Conservation (phyloP, 371 early-diverging fungal species). For the Apophysomyces variabilis region DNA sequence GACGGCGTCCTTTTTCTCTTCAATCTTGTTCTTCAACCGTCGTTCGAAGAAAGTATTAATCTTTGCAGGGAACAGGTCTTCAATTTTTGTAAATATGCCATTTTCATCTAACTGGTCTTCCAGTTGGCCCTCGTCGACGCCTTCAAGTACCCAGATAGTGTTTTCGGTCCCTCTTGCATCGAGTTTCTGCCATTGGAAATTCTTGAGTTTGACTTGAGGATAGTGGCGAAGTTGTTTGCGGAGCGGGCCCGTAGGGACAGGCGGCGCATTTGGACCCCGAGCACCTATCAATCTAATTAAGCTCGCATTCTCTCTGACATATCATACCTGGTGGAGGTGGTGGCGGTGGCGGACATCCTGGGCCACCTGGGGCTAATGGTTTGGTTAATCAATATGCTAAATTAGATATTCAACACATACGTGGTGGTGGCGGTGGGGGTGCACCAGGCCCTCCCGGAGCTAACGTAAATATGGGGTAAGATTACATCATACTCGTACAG, state of each 20-base stretch:
- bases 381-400: background rate
- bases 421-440: slow-evolving; percentile 30
- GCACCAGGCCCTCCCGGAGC: slow-evolving; percentile 20
- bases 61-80: slow-evolving; percentile 47
- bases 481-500: background rate
- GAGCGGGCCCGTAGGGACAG: slow-evolving; percentile 28
- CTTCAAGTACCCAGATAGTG: slow-evolving; percentile 43
- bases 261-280: slow-evolving; percentile 16
- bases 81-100: slow-evolving; percentile 45
- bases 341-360: slow-evolving; percentile 19
- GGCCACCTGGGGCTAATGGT: slow-evolving; percentile 15
- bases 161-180: slow-evolving; percentile 43
- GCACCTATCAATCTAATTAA: background rate
- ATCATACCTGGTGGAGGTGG: slow-evolving; percentile 15
- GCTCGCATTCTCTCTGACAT: background rate
- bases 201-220: slow-evolving; percentile 49
- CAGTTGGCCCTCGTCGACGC: slow-evolving; percentile 37
- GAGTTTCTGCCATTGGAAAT: slow-evolving; percentile 53
- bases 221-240: slow-evolving; percentile 50
- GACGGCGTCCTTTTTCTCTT: slow-evolving; percentile 43
- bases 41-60: slow-evolving; percentile 45
- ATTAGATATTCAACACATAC: slow-evolving; percentile 8
- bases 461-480: background rate
- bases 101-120: slow-evolving; percentile 40
- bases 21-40: slow-evolving; percentile 34